A percentile compares a stretch with the other conserved stretches of the same genome.
These are phyloP conservation scores for Caloboletus inedulis DNA, from an alignment of 1,284 basidiomycete species.

Conservation along the genomic window DNA sequence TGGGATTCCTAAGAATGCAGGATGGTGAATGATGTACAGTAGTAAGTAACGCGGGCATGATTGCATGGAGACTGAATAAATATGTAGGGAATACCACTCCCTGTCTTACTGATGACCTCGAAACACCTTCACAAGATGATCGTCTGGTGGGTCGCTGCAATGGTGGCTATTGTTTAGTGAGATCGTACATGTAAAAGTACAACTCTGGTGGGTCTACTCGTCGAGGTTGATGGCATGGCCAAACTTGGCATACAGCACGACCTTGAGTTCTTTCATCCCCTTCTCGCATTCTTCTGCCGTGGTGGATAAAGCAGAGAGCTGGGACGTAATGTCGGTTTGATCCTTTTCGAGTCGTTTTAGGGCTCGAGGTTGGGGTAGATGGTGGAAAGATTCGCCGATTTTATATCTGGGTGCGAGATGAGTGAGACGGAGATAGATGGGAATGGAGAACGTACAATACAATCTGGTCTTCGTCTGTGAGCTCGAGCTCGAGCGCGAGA, in stretches of 20 bases:
- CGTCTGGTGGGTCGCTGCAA: background rate
- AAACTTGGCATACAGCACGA: slow-evolving; percentile 87
- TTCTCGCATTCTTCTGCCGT: slow-evolving; percentile 72
- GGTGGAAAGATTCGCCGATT: slow-evolving; percentile 87
- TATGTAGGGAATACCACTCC: too few species aligned
- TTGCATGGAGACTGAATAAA: too few species aligned
- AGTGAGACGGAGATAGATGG: background rate
- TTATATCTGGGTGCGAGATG: slow-evolving; percentile 61
- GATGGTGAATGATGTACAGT: too few species aligned
- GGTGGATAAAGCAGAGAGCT: slow-evolving; percentile 54
- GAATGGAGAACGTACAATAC: slow-evolving; percentile 55
- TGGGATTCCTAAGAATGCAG: too few species aligned
- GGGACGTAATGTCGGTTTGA: slow-evolving; percentile 55
- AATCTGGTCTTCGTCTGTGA: slow-evolving; percentile 79
- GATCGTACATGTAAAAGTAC: slow-evolving; percentile 7
- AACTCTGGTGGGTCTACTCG: slow-evolving; percentile 40
- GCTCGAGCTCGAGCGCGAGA: slow-evolving; percentile 82
- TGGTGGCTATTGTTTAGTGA: background rate
- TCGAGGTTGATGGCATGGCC: slow-evolving; percentile 92
- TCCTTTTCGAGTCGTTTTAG: slow-evolving; percentile 75
- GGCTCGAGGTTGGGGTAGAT: slow-evolving; percentile 70
- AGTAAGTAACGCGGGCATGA: too few species aligned
- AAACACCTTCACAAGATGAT: background rate
- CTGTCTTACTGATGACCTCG: background rate
- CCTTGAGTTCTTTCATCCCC: slow-evolving; percentile 89